Evolutionary conservation across 192 early-diverging fungal species (phyloP).

Genomic region (Spizellomyces punctatus): DNA sequence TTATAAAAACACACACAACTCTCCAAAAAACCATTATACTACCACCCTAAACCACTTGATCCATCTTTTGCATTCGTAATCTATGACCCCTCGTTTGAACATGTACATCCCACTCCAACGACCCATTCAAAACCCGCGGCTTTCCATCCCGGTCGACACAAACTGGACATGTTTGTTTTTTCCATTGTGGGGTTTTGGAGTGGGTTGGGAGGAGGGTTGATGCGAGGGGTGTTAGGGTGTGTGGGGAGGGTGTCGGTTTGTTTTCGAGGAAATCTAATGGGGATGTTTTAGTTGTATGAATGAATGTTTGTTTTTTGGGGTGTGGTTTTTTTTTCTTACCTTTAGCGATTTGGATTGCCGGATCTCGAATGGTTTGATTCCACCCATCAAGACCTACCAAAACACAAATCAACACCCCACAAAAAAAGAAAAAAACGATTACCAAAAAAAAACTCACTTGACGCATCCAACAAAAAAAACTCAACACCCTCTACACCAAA

Average conservation of each 20-base stretch:
- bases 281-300: no score
- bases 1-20: no score
- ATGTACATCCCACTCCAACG: constrained; percentile 76
- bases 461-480: constrained; percentile 68
- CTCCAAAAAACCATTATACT: no score
- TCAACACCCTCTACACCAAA: constrained; percentile 5
- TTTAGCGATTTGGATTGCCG: constrained; percentile 17
- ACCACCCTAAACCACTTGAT: no score
- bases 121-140: constrained; percentile 65
- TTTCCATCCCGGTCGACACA: constrained; percentile 56
- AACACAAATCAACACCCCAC: constrained; percentile 25
- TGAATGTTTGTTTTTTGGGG: no score
- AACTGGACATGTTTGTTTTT: constrained; percentile 67
- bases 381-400: constrained; percentile 46
- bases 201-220: not conserved
- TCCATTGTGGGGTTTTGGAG: constrained; percentile 57
- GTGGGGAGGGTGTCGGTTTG: not conserved
- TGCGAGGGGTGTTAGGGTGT: constrained; percentile 8
- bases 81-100: constrained; percentile 63
- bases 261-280: not conserved
- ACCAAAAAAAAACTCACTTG: constrained; percentile 36
- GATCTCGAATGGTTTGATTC: constrained; percentile 55
- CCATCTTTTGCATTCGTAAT: no score
- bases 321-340: no score
- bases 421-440: not conserved